Percentiles rank a stretch among this genome's conserved stretches.
Evolutionary conservation across 768 basidiomycete genomes (phyloP).

Genomic region (Lactifluus hygrophoroides): DNA sequence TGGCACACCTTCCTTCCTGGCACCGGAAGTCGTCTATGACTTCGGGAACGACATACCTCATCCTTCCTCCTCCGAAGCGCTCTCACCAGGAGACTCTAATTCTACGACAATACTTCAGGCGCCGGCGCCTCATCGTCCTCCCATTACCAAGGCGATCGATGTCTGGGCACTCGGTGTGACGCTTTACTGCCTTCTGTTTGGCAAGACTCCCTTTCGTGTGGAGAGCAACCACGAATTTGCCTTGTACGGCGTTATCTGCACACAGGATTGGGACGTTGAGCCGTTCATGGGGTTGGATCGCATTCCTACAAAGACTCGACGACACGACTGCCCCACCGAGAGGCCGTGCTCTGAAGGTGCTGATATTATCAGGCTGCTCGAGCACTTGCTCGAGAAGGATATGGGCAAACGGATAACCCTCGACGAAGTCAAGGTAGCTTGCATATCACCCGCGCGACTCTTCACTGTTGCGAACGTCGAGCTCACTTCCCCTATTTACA

Average conservation of each 20-base stretch:
- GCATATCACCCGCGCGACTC: background rate
- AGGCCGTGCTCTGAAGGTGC: constrained; percentile 40
- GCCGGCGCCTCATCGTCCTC: constrained; percentile 31
- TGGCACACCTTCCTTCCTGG: constrained; percentile 92
- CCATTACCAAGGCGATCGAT: constrained; percentile 89
- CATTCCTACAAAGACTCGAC: constrained; percentile 55
- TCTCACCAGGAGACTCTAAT: constrained; percentile 29
- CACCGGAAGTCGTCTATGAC: constrained; percentile 87
- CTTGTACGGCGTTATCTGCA: constrained; percentile 73
- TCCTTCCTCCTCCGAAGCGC: constrained; percentile 25
- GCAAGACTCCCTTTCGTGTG: constrained; percentile 67
- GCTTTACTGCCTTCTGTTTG: constrained; percentile 89
- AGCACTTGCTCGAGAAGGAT: constrained; percentile 76
- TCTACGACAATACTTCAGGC: constrained; percentile 26
- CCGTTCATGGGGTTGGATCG: constrained; percentile 64
- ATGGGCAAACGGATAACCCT: constrained; percentile 64
- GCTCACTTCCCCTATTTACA: constrained; percentile 25
- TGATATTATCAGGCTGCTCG: constrained; percentile 62
- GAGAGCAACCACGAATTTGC: constrained; percentile 54
- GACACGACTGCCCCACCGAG: constrained; percentile 28
- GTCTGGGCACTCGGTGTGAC: constrained; percentile 98
- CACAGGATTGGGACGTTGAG: constrained; percentile 61
- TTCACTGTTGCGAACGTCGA: background rate
- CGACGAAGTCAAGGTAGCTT: constrained; percentile 67
- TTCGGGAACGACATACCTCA: constrained; percentile 24